phyloP scores from a whole-genome alignment of 2,329 filamentous ascomycete species.

The Cercospora citrullina region DNA sequence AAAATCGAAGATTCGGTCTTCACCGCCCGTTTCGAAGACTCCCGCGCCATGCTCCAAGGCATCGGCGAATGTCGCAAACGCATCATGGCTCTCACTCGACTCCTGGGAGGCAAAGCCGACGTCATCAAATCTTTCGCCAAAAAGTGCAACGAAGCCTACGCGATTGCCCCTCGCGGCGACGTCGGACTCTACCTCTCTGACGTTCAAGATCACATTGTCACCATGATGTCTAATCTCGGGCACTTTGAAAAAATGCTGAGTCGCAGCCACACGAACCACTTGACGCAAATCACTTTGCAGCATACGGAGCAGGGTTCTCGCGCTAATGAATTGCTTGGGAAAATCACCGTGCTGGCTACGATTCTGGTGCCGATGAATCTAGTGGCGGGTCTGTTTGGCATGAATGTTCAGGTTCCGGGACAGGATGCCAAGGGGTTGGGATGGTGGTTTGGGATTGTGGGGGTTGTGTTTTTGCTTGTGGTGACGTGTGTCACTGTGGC shows the following conservation, averaged over 20 bases:
- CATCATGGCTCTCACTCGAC: constrained; percentile 87
- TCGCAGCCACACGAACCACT: constrained; percentile 90
- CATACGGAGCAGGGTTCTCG: constrained; percentile 84
- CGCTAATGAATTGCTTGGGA: constrained; percentile 86
- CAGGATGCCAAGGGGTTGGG: constrained; percentile 45
- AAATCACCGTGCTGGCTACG: constrained; percentile 91
- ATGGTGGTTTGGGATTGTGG: constrained; percentile 64
- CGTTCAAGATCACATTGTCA: constrained; percentile 98
- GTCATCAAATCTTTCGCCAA: constrained; percentile 97
- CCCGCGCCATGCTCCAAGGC: constrained; percentile 78
- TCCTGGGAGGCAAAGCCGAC: constrained; percentile 96
- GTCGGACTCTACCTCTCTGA: constrained; percentile 95
- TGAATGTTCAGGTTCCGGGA: constrained; percentile 80
- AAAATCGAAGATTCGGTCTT: constrained; percentile 95
- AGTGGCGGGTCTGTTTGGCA: constrained; percentile 82
- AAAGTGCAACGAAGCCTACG: constrained; percentile 96
- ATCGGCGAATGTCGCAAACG: constrained; percentile 93
- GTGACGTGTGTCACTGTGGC: constrained; percentile 43
- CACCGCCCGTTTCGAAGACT: constrained; percentile 85
- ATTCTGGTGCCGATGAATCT: constrained; percentile 96
- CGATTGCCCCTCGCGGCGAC: constrained; percentile 91
- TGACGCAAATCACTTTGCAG: constrained; percentile 90
- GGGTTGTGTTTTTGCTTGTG: constrained; percentile 53
- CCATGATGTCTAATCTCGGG: constrained; percentile 94
- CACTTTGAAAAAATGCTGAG: constrained; percentile 98